phyloP scores from a whole-genome alignment of 225 moss, liverwort and hornwort species.

The Bryum argenteum region DNA sequence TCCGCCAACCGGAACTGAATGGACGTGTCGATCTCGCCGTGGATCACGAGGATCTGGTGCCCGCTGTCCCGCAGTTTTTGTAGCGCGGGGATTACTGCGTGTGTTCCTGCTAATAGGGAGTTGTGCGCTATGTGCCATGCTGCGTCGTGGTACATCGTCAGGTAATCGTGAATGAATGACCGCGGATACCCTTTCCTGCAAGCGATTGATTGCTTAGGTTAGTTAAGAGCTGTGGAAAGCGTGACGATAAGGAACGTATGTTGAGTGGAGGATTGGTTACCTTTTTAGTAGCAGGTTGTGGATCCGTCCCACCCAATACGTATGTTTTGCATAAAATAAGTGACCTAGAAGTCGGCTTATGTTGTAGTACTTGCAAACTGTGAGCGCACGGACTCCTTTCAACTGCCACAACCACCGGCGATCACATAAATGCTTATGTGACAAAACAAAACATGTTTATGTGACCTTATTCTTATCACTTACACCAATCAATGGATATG shows the following conservation, averaged over 20 bases:
- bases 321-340: slow-evolving; percentile 61
- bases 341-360: slow-evolving; percentile 68
- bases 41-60: slow-evolving; percentile 56
- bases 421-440: neutral
- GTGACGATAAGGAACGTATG: neutral
- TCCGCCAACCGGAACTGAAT: slow-evolving; percentile 53
- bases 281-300: slow-evolving; percentile 50
- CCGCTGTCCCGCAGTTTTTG: slow-evolving; percentile 43
- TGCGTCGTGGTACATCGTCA: slow-evolving; percentile 65
- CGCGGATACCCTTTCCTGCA: slow-evolving; percentile 57
- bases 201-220: neutral
- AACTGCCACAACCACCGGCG: slow-evolving; percentile 42
- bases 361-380: slow-evolving; percentile 72
- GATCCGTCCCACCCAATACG: slow-evolving; percentile 57
- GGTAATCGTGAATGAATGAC: slow-evolving; percentile 70
- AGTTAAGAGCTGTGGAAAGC: neutral
- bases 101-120: slow-evolving; percentile 67
- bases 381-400: slow-evolving; percentile 69
- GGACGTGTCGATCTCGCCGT: slow-evolving; percentile 65
- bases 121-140: slow-evolving; percentile 82
- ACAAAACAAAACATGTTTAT: too few relatives aligned
- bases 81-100: slow-evolving; percentile 58
- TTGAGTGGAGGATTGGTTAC: slow-evolving; percentile 27
- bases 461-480: too few relatives aligned
- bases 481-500: too few relatives aligned